Conservation (phyloP, 352 stramenopile species). For the Globisporangium yorkense region DNA sequence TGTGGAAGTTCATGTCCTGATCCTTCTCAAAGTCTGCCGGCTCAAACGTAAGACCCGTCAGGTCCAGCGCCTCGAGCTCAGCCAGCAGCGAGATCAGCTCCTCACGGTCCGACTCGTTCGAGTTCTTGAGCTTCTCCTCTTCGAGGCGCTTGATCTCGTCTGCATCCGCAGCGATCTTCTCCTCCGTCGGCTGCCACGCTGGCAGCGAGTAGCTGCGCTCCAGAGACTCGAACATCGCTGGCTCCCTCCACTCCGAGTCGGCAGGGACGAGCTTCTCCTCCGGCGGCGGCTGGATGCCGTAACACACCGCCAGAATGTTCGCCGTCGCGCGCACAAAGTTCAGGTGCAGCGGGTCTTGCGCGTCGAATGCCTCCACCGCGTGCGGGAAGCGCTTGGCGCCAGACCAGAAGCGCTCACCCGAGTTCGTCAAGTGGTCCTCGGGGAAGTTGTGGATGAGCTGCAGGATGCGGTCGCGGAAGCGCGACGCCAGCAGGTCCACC, state of each 20-base stretch:
- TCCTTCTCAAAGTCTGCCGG: conserved; percentile 97
- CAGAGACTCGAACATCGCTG: conserved; percentile 55
- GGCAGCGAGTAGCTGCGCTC: conserved; percentile 31
- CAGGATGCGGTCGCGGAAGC: conserved; percentile 87
- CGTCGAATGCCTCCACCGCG: conserved; percentile 53
- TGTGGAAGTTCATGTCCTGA: conserved; percentile 93
- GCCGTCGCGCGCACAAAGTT: conserved; percentile 77
- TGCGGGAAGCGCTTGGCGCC: conserved; percentile 82
- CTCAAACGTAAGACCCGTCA: conserved; percentile 58
- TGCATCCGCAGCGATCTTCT: conserved; percentile 73
- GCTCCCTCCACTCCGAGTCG: conserved; percentile 85
- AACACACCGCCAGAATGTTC: conserved; percentile 79
- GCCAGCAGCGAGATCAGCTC: conserved; percentile 67
- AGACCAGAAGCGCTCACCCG: conserved; percentile 81
- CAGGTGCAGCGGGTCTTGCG: conserved; percentile 54
- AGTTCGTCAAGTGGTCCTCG: conserved; percentile 79
- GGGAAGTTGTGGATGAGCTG: conserved; percentile 84
- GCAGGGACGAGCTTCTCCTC: conserved; percentile 57
- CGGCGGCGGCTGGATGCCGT: conserved; percentile 60
- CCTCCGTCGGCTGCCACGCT: conserved; percentile 61
- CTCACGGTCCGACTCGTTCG: conserved; percentile 54
- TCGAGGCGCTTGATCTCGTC: conserved; percentile 65
- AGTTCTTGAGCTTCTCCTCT: conserved; percentile 58
- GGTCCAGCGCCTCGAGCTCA: conserved; percentile 54
- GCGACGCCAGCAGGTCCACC: conserved; percentile 66